A percentile compares a stretch with the other conserved stretches of the same genome.
phyloP scores from a whole-genome alignment of 495 filamentous ascomycete genomes.

The Xylaria cubensis region DNA sequence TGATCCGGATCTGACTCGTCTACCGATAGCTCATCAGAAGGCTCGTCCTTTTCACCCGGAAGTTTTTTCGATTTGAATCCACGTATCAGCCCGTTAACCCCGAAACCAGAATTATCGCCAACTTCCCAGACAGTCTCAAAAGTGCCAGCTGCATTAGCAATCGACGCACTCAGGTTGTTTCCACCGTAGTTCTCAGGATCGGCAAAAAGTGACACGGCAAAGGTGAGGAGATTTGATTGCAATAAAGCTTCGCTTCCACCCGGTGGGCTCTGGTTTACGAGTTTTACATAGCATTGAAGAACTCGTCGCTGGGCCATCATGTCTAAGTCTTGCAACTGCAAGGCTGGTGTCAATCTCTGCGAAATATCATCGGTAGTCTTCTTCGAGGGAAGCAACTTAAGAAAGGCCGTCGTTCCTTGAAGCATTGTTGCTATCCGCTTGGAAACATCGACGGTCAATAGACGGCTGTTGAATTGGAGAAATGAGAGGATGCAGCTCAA shows the following conservation, averaged over 20 bases:
- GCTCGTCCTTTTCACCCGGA: slow-evolving; percentile 70
- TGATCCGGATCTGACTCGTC: slow-evolving; percentile 69
- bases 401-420: slow-evolving; percentile 90
- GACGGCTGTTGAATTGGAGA: slow-evolving; percentile 88
- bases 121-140: slow-evolving; percentile 96
- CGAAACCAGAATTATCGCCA: slow-evolving; percentile 92
- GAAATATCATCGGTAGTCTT: slow-evolving; percentile 89
- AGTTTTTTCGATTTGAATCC: slow-evolving; percentile 76
- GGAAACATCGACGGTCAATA: slow-evolving; percentile 94
- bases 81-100: slow-evolving; percentile 82
- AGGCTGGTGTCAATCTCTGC: slow-evolving; percentile 80
- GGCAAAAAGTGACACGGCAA: slow-evolving; percentile 89
- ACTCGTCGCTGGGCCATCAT: slow-evolving; percentile 94
- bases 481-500: slow-evolving; percentile 90
- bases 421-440: slow-evolving; percentile 91
- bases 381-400: slow-evolving; percentile 80
- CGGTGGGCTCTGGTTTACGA: slow-evolving; percentile 83
- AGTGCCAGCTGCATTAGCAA: slow-evolving; percentile 85
- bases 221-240: slow-evolving; percentile 91
- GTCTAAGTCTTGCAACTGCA: slow-evolving; percentile 90
- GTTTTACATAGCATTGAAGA: slow-evolving; percentile 89
- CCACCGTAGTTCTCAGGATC: slow-evolving; percentile 88
- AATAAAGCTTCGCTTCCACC: slow-evolving; percentile 83
- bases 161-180: slow-evolving; percentile 86
- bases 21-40: slow-evolving; percentile 64